Conservation (phyloP, 495 filamentous ascomycete genomes). For the Penicillium parvum region DNA sequence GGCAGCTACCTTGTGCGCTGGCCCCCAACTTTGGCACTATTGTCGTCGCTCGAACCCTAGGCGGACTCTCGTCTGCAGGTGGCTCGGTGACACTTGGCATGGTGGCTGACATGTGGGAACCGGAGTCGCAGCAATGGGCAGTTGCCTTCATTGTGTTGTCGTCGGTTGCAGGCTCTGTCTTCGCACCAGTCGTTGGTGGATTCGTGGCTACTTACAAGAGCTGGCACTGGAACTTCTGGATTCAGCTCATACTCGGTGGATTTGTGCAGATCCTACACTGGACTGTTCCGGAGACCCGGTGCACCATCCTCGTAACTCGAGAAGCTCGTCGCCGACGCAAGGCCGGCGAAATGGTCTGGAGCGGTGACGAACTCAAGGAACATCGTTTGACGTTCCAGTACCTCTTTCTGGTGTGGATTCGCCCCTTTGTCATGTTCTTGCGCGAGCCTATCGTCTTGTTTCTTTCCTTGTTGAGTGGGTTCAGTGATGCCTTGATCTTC, state of each 20-base stretch:
- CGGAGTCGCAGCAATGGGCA: constrained; percentile 59
- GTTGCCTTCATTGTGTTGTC: constrained; percentile 76
- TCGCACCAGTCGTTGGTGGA: constrained; percentile 77
- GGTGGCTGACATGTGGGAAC: constrained; percentile 79
- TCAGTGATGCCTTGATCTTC: constrained; percentile 78
- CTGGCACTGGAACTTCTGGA: constrained; percentile 80
- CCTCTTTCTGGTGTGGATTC: constrained; percentile 58
- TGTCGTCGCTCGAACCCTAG: constrained; percentile 59
- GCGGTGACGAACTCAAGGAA: constrained; percentile 57
- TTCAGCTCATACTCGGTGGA: constrained; percentile 72
- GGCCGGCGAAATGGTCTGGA: constrained; percentile 53
- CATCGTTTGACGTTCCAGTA: constrained; percentile 49
- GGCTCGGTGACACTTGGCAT: constrained; percentile 81
- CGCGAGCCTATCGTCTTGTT: constrained; percentile 72
- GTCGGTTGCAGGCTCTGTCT: constrained; percentile 68
- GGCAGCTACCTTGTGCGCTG: constrained; percentile 66
- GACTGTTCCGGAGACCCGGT: constrained; percentile 62
- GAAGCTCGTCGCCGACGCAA: constrained; percentile 61
- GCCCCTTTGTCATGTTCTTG: constrained; percentile 75
- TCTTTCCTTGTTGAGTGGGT: constrained; percentile 68
- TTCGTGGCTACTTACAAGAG: constrained; percentile 60
- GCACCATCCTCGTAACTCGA: constrained; percentile 61
- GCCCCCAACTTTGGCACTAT: constrained; percentile 67
- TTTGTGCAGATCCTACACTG: constrained; percentile 62
- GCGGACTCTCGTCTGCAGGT: constrained; percentile 70